A percentile compares a stretch with the other conserved stretches of the same genome.
Evolutionary conservation across 192 early-diverging fungal genomes (phyloP).

Genomic region (Entophlyctis luteolus): DNA sequence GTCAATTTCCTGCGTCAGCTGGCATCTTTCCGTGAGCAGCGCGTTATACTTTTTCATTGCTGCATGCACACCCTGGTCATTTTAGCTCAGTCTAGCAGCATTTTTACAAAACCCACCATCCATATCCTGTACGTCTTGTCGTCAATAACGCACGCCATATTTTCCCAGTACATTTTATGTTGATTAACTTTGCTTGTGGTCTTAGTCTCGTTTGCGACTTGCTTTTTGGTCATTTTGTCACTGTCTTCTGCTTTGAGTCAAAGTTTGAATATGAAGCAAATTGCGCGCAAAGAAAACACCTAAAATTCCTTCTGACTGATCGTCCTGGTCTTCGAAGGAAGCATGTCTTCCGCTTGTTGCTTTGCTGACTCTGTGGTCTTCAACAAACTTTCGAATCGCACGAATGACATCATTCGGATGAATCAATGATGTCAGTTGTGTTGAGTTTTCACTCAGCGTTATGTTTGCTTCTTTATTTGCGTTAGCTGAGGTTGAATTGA

Average conservation of each 20-base stretch:
- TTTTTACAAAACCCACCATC: constrained; percentile 33
- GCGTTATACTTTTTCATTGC: constrained; percentile 53
- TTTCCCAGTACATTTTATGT: constrained; percentile 49
- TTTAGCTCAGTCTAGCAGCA: not conserved
- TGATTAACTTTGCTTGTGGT: constrained; percentile 26
- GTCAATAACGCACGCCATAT: constrained; percentile 47
- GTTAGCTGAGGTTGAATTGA: not conserved
- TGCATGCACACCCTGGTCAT: constrained; percentile 38
- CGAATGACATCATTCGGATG: constrained; percentile 49
- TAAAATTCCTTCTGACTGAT: no score
- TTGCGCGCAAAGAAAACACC: no score
- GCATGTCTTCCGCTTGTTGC: not conserved
- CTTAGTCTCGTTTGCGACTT: not conserved
- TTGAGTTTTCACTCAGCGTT: not conserved
- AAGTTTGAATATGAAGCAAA: not conserved
- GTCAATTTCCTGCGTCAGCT: constrained; percentile 43
- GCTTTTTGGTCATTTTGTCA: not conserved
- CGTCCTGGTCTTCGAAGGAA: constrained; percentile 6
- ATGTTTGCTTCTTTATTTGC: not conserved
- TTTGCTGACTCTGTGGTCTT: constrained; percentile 31
- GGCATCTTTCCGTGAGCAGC: constrained; percentile 39
- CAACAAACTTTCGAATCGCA: constrained; percentile 41
- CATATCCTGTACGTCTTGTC: constrained; percentile 50
- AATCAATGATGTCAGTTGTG: constrained; percentile 24
- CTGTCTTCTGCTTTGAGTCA: not conserved